Evolutionary conservation across 345 rosid species (phyloP), one percentile per base, ranked within the genome.

Genomic region (Lenwebbia sp.): DNA sequence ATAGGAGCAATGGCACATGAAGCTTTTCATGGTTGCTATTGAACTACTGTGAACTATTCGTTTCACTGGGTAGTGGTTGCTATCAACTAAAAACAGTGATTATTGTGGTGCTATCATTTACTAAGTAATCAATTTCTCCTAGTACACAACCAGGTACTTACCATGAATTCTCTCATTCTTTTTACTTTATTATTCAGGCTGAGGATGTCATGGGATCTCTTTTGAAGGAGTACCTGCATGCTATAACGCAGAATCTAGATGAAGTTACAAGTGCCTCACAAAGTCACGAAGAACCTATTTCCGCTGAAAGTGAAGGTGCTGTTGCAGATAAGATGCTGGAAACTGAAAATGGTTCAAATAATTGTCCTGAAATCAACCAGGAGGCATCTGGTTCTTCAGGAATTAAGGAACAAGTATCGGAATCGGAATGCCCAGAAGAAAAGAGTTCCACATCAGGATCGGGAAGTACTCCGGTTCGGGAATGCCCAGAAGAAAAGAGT

Each of bases 191-290:
- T 28, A 49, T 75, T 88, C 90, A 95, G 99, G 99, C 99, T 83
- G 99, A 97, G 92, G 94, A 93, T 93, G 98, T 94, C 82, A 95
- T 96, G 91, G 95, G 95, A 50, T 93, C 96, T 89, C 90, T 97
- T 86, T 90, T 97, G 90, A 94, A 89, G 86, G 94, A 96, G 87
- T 94, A 95, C 89, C 65, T 95, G 50, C 91, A 83, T 49, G 54
- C 83, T 60, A 83, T 87, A 78, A 87, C 94, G 56, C 88, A 92
- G 87, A 90, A 90, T 87, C 87, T 87, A 82, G 93, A 89, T 83
- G 89, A 89, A 52, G 56, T 84, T 60, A 52, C 87, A 84, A 82
- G 83, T 83, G 90, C 89, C 51, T 57, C 87, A 82, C 90, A 87
- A 87, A 88, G 86, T 82, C 76, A 85, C 60, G 82, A 84, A 23